Evolutionary conservation across 2,329 filamentous ascomycete genomes (phyloP), one percentile per base, ranked within the genome.

Genomic region (Alternaria triticimaculans): DNA sequence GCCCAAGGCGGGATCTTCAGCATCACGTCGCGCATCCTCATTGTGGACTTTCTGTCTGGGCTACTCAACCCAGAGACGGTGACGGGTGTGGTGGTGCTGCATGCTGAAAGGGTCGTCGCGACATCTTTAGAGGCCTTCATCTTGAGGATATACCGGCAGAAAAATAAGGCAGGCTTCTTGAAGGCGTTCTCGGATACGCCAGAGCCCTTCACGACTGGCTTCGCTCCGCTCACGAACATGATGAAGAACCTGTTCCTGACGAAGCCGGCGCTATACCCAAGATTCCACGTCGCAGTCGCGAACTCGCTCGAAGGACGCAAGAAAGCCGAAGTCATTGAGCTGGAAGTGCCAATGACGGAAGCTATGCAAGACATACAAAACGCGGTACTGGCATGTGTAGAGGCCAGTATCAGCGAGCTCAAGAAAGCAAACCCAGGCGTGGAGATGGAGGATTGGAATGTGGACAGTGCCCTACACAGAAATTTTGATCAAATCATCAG

Each of bases 131-230:
- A 99, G 80, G 95, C 96, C 7, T 99, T 99, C 80, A 97, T 99
- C 65, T 84, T 98, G 63, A 88, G 96, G 43, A 93, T 97, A 59
- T 99, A 94, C 78, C 88, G 96, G 64, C 95, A 98, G 81, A 93
- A 93, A 84, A 99, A 99, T 81, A 97, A 96, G 82, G 85, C 82
- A 30, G 96, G 96, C 33, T 98, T 99, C 72, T 84, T 99, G 30
- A 99, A 99, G 76, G 96, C 96, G 12, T 97, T 99, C 76, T 96
- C 94, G 0, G 96, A 99, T 78, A 92, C 90, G 33, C 95, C 96
- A 0, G 94, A 98, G 76, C 92, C 94, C 0, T 96, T 99, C 75
- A 91, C 92, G 0, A 90, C 88, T 0, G 95, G 94, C 2, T 98
- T 97, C 80, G 89, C 93, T 5, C 95, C 96, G 6, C 84, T 99